Evolutionary conservation across 2,329 filamentous ascomycete species (phyloP).

Genomic region (Neonectria magnoliae): DNA sequence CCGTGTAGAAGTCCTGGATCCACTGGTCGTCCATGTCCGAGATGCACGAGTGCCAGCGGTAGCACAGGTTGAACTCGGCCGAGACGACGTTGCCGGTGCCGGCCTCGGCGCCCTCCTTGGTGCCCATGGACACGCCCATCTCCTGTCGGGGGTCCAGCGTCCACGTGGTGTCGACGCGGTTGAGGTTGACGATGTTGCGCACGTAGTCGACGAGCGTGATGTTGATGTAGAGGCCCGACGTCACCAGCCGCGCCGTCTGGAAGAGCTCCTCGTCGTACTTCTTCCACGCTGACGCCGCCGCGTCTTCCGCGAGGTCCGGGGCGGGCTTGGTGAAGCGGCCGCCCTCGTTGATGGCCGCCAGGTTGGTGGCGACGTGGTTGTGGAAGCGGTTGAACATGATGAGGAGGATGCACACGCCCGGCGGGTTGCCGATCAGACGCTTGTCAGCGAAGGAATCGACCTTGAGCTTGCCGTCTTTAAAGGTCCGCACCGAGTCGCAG

Average conservation of each 20-base stretch:
- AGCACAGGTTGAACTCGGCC: constrained; percentile 89
- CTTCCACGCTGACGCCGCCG: constrained; percentile 63
- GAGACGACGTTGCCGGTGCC: constrained; percentile 86
- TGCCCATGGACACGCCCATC: constrained; percentile 66
- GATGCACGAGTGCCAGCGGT: constrained; percentile 88
- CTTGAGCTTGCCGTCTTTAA: constrained; percentile 77
- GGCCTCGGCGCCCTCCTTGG: constrained; percentile 68
- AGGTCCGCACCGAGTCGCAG: constrained; percentile 74
- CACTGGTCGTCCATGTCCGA: constrained; percentile 79
- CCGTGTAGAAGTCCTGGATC: constrained; percentile 75
- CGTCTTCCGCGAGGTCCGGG: constrained; percentile 59
- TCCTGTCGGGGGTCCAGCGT: constrained; percentile 80
- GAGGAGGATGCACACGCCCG: constrained; percentile 75
- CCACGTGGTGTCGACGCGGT: constrained; percentile 75
- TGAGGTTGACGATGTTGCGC: constrained; percentile 75
- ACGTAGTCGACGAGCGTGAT: constrained; percentile 83
- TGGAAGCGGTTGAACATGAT: constrained; percentile 89
- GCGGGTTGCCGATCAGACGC: constrained; percentile 75
- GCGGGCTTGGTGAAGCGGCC: constrained; percentile 77
- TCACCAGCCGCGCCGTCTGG: constrained; percentile 80
- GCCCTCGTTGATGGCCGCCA: constrained; percentile 87
- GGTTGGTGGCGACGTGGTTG: constrained; percentile 82
- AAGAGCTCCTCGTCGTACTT: constrained; percentile 83
- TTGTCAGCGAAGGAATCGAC: constrained; percentile 77
- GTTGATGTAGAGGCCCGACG: constrained; percentile 80